A percentile compares a stretch with the other conserved stretches of the same genome.
These are phyloP conservation scores for Physcomitrium patens DNA, from an alignment of 225 moss, liverwort and hornwort genomes.

Conservation along the genomic window DNA sequence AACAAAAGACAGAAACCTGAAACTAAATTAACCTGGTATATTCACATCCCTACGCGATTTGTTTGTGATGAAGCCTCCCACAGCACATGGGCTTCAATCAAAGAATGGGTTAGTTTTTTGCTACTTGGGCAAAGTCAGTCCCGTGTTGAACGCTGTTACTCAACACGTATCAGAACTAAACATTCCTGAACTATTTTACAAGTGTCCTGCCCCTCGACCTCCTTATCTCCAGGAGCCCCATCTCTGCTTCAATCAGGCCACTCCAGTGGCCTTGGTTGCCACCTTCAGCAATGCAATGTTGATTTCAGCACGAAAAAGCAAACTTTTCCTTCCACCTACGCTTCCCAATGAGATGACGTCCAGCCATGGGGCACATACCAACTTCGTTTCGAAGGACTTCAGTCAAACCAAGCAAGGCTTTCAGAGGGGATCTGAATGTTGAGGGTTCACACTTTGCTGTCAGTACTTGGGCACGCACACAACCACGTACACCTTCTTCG, in stretches of 20 bases:
- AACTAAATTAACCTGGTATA: conserved; percentile 52
- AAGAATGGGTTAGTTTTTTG: conserved; percentile 57
- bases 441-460: conserved; percentile 18
- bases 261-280: conserved; percentile 18
- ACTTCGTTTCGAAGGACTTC: conserved; percentile 34
- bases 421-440: conserved; percentile 21
- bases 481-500: conserved; percentile 35
- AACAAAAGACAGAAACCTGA: conserved; percentile 34
- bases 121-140: conserved; percentile 44
- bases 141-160: conserved; percentile 43
- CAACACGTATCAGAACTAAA: conserved; percentile 42
- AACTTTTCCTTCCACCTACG: conserved; percentile 16
- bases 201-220: conserved; percentile 40
- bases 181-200: conserved; percentile 57
- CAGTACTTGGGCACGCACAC: conserved; percentile 17
- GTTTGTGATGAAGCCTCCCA: conserved; percentile 51
- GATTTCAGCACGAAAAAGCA: conserved; percentile 18
- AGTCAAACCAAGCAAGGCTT: conserved; percentile 18
- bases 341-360: conserved; percentile 28
- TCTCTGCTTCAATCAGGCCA: conserved; percentile 19
- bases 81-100: conserved; percentile 46
- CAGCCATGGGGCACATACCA: conserved; percentile 11
- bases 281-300: conserved; percentile 29
- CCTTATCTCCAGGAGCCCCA: conserved; percentile 33
- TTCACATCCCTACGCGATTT: conserved; percentile 49